Evolutionary conservation across 495 filamentous ascomycete genomes (phyloP), one percentile per base, ranked within the genome.

Genomic region (Xanthoparmelia taractica): DNA sequence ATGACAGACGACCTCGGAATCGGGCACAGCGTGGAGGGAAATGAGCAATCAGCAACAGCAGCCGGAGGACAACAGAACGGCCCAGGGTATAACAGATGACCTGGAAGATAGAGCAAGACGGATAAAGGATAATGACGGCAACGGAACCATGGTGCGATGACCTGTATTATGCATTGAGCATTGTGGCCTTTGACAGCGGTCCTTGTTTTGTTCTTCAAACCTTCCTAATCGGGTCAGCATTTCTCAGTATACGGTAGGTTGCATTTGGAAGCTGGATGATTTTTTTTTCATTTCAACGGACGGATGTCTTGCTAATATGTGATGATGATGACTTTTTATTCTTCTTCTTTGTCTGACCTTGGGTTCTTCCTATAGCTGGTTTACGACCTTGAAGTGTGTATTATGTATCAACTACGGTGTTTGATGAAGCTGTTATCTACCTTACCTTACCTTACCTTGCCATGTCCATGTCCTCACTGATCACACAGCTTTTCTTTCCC

Each of bases 1-100:
- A 45, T 36, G 8, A 63, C 60, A 45, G n/a, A 57, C 17, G 48
- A 57, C 36, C 50, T 61, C 12, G 34, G 38, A 40, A 52, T 37
- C 37, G 36, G 57, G 43, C n/a, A 61, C 17, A 29, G 20, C 50
- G 11, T 25, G 47, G 17, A 25, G 33, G 27, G 27, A 60, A 12
- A 56, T 50, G 43, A 61, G 62, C 20, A 55, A 61, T 60, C 8
- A 40, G 25, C 27, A 38, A 40, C 40, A 63, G 47, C 40, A 27
- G 8, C 25, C 33, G 38, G 25, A 50, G 47, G 0, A 50, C 17
- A n/a, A 50, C 17, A n/a, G 33, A 41, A 60, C 43, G 50, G 41
- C 45, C 50, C 41, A 25, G 60, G 64, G 57, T 33, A 40, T 34
- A n/a, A 64, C 63, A 40, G 63, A 64, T 47, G 57, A 64, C 57